Base-by-base conservation (phyloP, 495 filamentous ascomycete species). In the Xylaria longipes region DNA sequence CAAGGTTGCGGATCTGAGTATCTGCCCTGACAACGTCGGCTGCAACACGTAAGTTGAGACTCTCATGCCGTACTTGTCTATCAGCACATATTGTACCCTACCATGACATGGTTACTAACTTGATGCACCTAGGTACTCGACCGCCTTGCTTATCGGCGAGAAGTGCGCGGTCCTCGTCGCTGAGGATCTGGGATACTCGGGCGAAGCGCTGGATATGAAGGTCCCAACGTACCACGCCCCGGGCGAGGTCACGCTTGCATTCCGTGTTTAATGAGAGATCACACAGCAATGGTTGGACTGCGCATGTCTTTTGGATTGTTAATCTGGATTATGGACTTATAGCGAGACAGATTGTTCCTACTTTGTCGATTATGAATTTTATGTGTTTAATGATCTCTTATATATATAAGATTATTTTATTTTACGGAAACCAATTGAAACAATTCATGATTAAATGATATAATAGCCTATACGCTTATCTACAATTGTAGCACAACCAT, bases 21-120 rank as follows among this genome's bases (percentile, higher is more conserved):
- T 95, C 79, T 94, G 90, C 77, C 92, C 93, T 1, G 92, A 93
- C 77, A 96, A 96, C 71, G 90, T 95, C 29, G 91, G 92, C 39
- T 93, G 90, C 84, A 94, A 94, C 79, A 94, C 91, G 72, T 90
- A 82, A 80, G 88, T 84, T 69, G 43, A 41, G 43, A 41, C 57
- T 64, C 65, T 22, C 45, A 33, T 17, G 62, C 25, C 27, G 35
- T 35, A 52, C 56, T 2, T 54, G 12, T 17, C 48, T 2, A 22
- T 50, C n/a, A 1, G 5, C 3, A 25, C 9, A 14, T 25, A 54
- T 54, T 27, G 2, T 29, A 29, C 48, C 5, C 58, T 72, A 39
- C 57, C 29, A 31, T 14, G 0, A 41, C 25, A 5, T n/a, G 25
- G 14, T 20, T 22, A 35, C 27, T 57, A 52, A 67, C 50, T 9